phyloP scores from a whole-genome alignment of 2,329 filamentous ascomycete species.

The Clonostachys solani region DNA sequence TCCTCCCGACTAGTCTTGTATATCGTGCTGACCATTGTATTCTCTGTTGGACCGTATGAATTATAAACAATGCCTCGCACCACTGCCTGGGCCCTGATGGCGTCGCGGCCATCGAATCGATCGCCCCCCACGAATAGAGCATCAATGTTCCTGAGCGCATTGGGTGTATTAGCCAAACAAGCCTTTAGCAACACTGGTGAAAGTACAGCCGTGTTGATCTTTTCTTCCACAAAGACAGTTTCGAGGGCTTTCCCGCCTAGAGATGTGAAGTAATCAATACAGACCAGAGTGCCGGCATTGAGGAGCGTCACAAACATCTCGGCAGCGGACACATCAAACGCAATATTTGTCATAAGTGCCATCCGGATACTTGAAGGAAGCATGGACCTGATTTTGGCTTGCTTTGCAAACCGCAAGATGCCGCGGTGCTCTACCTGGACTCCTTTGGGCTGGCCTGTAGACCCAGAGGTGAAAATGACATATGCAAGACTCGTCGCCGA shows the following conservation, averaged over 20 bases:
- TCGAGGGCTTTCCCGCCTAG: slow-evolving; percentile 6
- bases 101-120: slow-evolving; percentile 5
- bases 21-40: slow-evolving; percentile 9
- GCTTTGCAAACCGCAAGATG: slow-evolving; percentile 4
- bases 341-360: slow-evolving; percentile 10
- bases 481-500: slow-evolving; percentile 8
- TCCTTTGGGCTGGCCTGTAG: slow-evolving; percentile 43
- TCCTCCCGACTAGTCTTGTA: slow-evolving; percentile 1
- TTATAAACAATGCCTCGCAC: slow-evolving; percentile 6
- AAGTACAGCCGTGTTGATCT: slow-evolving; percentile 3
- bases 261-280: slow-evolving; percentile 8
- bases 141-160: slow-evolving; percentile 3
- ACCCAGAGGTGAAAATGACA: slow-evolving; percentile 47
- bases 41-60: slow-evolving; percentile 15
- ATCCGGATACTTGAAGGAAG: not conserved
- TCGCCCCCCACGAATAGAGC: slow-evolving; percentile 8
- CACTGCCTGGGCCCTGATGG: not conserved
- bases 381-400: slow-evolving; percentile 1
- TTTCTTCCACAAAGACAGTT: slow-evolving; percentile 3
- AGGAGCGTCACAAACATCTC: slow-evolving; percentile 12
- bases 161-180: slow-evolving; percentile 3
- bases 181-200: slow-evolving; percentile 8
- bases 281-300: slow-evolving; percentile 10
- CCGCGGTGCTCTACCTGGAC: slow-evolving; percentile 23
- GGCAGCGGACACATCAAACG: slow-evolving; percentile 10